These are phyloP conservation scores for Tetragonia tetragonoides DNA, from an alignment of 148 eudicot species.

Conservation along the genomic window DNA sequence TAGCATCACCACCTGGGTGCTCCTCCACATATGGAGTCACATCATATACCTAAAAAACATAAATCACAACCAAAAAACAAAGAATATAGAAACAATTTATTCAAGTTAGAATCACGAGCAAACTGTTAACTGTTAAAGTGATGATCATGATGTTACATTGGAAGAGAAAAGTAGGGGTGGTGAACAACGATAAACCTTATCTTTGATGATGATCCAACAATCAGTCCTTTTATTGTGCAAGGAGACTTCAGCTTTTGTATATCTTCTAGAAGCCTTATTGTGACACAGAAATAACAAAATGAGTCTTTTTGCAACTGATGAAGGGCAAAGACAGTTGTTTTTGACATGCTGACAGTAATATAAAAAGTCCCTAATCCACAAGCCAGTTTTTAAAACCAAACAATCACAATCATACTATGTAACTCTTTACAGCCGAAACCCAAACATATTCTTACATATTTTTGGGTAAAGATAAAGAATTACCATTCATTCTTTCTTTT, in stretches of 20 bases:
- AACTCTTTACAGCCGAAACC: neutral
- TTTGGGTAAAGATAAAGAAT: neutral
- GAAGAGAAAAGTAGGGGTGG: neutral
- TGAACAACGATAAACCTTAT: slow-evolving; percentile 49
- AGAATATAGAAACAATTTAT: neutral
- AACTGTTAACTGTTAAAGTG: neutral
- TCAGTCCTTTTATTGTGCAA: slow-evolving; percentile 80
- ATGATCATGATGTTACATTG: neutral
- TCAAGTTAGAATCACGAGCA: neutral
- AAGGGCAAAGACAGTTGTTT: neutral
- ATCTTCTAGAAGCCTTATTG: slow-evolving; percentile 46
- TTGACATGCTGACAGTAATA: neutral
- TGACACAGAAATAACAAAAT: slow-evolving; percentile 1
- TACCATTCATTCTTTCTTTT: too few species aligned
- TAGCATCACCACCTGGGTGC: slow-evolving; percentile 99
- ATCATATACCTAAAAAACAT: slow-evolving; percentile 70
- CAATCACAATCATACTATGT: neutral
- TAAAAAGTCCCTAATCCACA: neutral
- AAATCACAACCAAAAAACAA: slow-evolving; percentile 6
- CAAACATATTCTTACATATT: neutral
- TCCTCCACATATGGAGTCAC: slow-evolving; percentile 93
- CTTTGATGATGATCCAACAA: slow-evolving; percentile 96
- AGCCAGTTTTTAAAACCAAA: neutral
- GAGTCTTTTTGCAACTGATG: slow-evolving; percentile 2
- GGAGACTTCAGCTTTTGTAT: slow-evolving; percentile 71